Base-by-base conservation (phyloP, 2,329 filamentous ascomycete species). In the Ophiobolus disseminans region DNA sequence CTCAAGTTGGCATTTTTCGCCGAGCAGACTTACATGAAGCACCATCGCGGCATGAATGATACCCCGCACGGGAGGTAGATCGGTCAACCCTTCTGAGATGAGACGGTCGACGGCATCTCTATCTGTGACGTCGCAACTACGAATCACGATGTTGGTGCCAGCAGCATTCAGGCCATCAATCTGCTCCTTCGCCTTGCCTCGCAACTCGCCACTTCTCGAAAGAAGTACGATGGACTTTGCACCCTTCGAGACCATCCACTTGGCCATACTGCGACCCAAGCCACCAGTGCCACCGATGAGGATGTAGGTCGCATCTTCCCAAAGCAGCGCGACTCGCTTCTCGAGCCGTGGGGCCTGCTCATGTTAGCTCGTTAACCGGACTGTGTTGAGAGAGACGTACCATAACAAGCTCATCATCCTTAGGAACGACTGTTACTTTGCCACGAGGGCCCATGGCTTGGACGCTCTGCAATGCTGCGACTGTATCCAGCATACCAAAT, bases 41-140 rank as follows among this genome's bases (percentile, higher is more conserved):
- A 63, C 53, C 63, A 66, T 66, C 9, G 63, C 63, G 9, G 55
- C 59, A 30, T 66, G 63, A 20, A 66, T 48, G 30, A 66, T 54
- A 23, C 63, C 63, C 28, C 60, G 52, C 10, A 66, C 59, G 8
- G 61, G 61, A 3, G 61, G 61, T 8, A 66, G 38, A 43, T 40
- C 48, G 13, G 36, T 40, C n/a, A 63, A 40, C 5, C 46, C 51
- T 9, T 22, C 39, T 13, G 45, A 34, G 6, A 60, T 11, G 7
- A 62, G 43, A 4, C 32, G 13, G 8, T 59, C 53, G 5, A 63
- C 57, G 19, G 55, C 53, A 3, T 32, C 31, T 14, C 46, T 41
- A 21, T 63, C 47, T 17, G 49, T 42, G 2, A 63, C 59, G 43
- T 63, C 45, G 37, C 59, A 63, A n/a, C 50, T 48, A 8, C 48